Percentiles rank a stretch among this genome's conserved stretches.
phyloP scores from a whole-genome alignment of 2,329 filamentous ascomycete species.

The Exserohilum rostratum region DNA sequence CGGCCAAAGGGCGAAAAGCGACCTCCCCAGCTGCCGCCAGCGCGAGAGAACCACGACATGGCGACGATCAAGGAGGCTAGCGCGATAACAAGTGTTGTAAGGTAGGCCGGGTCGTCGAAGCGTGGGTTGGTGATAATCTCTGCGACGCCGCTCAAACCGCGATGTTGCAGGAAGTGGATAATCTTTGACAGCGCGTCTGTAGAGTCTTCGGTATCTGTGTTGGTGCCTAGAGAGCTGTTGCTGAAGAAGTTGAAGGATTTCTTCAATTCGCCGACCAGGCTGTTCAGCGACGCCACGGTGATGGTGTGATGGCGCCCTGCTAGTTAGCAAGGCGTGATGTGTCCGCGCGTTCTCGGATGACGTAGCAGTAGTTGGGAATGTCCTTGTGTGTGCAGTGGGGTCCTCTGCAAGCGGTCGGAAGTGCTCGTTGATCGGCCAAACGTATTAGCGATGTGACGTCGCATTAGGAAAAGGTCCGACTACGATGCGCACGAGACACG shows the following conservation, averaged over 20 bases:
- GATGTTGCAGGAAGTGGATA: constrained; percentile 26
- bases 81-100: constrained; percentile 40
- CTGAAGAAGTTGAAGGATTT: constrained; percentile 45
- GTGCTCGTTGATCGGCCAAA: constrained; percentile 22
- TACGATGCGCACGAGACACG: constrained; percentile 10
- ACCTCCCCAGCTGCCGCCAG: constrained; percentile 50
- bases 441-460: constrained; percentile 28
- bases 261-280: constrained; percentile 44
- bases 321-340: constrained; percentile 19
- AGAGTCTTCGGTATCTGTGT: constrained; percentile 15
- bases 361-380: constrained; percentile 22
- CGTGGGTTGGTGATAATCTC: constrained; percentile 38
- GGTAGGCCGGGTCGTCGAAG: constrained; percentile 42
- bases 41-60: constrained; percentile 57
- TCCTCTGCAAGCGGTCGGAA: constrained; percentile 17
- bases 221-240: constrained; percentile 38
- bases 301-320: constrained; percentile 21
- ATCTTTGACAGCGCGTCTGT: constrained; percentile 31
- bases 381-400: constrained; percentile 27
- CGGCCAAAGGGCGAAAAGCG: constrained; percentile 59
- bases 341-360: constrained; percentile 22
- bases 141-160: constrained; percentile 26
- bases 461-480: constrained; percentile 18
- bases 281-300: constrained; percentile 47
- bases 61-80: constrained; percentile 51